Base-by-base conservation (phyloP, 371 early-diverging fungal species). In the Sanchytrium tribonematis region DNA sequence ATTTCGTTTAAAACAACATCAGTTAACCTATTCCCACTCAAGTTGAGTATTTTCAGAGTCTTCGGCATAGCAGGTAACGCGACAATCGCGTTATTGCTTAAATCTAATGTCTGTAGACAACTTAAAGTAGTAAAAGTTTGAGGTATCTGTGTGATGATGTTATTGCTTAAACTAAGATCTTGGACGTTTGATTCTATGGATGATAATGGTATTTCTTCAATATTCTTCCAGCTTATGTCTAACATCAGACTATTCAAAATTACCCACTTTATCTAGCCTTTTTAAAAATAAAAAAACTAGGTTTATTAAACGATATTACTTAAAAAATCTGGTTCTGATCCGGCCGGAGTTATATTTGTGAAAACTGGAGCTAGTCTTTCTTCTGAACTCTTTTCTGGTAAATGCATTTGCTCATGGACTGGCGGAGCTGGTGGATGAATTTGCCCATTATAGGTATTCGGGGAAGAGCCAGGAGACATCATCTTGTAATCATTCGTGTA, bases 211-310 rank as follows among this genome's bases (percentile, higher is more conserved):
- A 48, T 48, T 48, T 48, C 48, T 48, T 48, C 48, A 48, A 48
- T 5, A 5, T 48, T 48, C 22, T 48, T 48, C 48, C 48, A 48
- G 22, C 48, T 48, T 12, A 48, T 5, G 22, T 48, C 48, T 48
- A 48, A 48, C 48, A 48, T 48, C 12, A 48, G 22, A n/a, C n/a
- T n/a, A n/a, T n/a, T n/a, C 5, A 48, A 48, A 12, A 48, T 48
- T 48, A 48, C 48, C 48, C 48, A 48, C 48, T 48, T 48, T 48
- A n/a, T n/a, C n/a, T n/a, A n/a, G n/a, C n/a, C n/a, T n/a, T n/a
- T n/a, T n/a, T n/a, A n/a, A n/a, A n/a, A n/a, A n/a, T n/a, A 22
- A 48, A 48, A 48, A 22, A 48, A 48, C 5, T 48, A 12, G 12
- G 22, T 48, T 48, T 48, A 48, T 48, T 48, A 48, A 12, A 48